Base-by-base conservation (phyloP, 495 filamentous ascomycete genomes). In the Neurospora sp. region DNA sequence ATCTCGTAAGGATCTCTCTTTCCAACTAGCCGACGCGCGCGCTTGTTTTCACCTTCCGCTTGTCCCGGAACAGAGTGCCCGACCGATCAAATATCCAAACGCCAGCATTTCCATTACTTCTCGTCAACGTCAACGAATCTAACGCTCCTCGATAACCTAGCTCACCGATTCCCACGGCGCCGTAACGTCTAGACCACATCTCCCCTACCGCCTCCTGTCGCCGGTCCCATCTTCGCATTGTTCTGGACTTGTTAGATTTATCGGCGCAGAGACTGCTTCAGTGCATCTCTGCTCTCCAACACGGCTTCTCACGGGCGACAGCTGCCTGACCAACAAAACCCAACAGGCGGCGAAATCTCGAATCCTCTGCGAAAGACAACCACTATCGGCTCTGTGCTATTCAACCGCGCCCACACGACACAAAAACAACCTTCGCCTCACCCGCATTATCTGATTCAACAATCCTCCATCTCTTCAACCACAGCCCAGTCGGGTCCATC, bases 321-420 rank as follows among this genome's bases (percentile, higher is more conserved):
- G 70, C 71, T 78, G 72, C 54, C 54, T 66, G 54, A 66, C 71
- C 73, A 59, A 39, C 75, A 37, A 35, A 69, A 23, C 23, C 70
- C 48, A 69, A 73, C 31, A 69, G 40, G 39, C 74, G 72, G 41
- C 71, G 72, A 39, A 31, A 12, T 5, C 14, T 14, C 1, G 18
- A 46, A 27, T 37, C 39, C 72, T 16, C 73, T 81, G 37, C 66
- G 72, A 16, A 71, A 76, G 5, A 78, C 78, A n/a, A 74, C 62
- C 18, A 85, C 85, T 3, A 80, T 80, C n/a, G 79, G 81, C 40
- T 79, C 76, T 31, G 72, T 86, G 39, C 80, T 88, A 14, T 87
- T 86, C 79, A 80, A 85, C 69, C 77, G 77, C 6, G 42, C 54
- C 70, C 78, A 82, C 75, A 84, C 78, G 4, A 75, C 77, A 10